Percentiles rank a stretch among this genome's conserved stretches.
These are phyloP conservation scores for Fusarium sp. DNA, from an alignment of 2,329 filamentous ascomycete species.

Conservation along the genomic window DNA sequence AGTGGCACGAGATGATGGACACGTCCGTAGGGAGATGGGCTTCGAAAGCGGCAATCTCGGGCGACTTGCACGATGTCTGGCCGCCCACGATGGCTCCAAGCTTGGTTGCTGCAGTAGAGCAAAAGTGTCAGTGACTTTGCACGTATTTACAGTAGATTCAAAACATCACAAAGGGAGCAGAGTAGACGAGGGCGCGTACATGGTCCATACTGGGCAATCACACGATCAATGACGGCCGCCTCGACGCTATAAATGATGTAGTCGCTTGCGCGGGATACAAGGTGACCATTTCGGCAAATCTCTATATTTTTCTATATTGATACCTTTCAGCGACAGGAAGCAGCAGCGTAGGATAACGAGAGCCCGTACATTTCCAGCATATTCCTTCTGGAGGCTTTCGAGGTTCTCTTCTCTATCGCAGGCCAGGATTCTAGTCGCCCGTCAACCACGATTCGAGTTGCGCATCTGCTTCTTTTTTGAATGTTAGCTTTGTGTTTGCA, in stretches of 20 bases:
- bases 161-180: constrained; percentile 12
- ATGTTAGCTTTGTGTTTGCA: constrained; percentile 39
- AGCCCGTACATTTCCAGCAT: constrained; percentile 82
- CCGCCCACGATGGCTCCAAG: constrained; percentile 95
- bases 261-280: constrained; percentile 95
- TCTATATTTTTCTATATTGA: constrained; percentile 78
- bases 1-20: constrained; percentile 95
- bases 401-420: constrained; percentile 94
- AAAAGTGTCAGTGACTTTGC: constrained; percentile 17
- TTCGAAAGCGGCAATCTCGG: constrained; percentile 94
- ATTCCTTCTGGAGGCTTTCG: constrained; percentile 83
- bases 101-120: constrained; percentile 79
- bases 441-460: constrained; percentile 40
- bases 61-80: constrained; percentile 97
- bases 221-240: constrained; percentile 87
- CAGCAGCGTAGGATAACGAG: constrained; percentile 35
- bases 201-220: constrained; percentile 90
- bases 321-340: constrained; percentile 60
- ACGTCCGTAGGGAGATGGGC: constrained; percentile 88
- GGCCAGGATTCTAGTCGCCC: constrained; percentile 80
- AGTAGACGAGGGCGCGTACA: constrained; percentile 68
- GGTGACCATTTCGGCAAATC: constrained; percentile 93
- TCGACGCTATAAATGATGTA: constrained; percentile 99
- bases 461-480: constrained; percentile 30
- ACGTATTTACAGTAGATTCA: constrained; percentile 1